phyloP scores from a whole-genome alignment of 2,329 filamentous ascomycete species.

The Hymenoscyphus repandus region DNA sequence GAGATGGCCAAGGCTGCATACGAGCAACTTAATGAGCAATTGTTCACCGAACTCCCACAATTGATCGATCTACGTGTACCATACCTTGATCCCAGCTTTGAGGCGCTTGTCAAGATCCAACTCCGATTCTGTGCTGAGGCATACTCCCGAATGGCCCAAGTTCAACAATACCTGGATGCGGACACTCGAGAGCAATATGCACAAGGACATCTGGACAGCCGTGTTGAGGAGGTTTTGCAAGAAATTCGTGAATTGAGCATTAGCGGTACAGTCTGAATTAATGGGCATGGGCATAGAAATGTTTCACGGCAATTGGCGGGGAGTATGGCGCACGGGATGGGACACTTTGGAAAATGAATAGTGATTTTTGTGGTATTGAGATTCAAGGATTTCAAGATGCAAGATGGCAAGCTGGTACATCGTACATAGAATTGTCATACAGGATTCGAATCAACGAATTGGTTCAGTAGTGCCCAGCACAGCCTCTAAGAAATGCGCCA shows the following conservation, averaged over 20 bases:
- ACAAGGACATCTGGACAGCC: conserved; percentile 80
- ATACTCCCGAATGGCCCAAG: conserved; percentile 96
- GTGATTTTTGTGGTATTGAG: too few relatives aligned
- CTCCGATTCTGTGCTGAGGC: conserved; percentile 96
- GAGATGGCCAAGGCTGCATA: conserved; percentile 91
- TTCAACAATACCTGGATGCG: conserved; percentile 95
- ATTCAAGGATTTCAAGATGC: neutral
- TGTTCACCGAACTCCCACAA: conserved; percentile 88
- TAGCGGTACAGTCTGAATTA: conserved; percentile 56
- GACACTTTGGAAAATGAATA: too few relatives aligned
- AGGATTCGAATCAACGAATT: neutral
- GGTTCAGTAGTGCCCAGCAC: neutral
- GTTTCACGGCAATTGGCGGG: conserved; percentile 8
- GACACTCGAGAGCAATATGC: conserved; percentile 96
- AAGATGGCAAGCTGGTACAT: too few relatives aligned
- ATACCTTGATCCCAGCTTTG: conserved; percentile 94
- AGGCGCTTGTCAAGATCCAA: conserved; percentile 98
- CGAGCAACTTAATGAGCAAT: conserved; percentile 94
- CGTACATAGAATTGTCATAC: conserved; percentile 1
- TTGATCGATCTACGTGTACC: conserved; percentile 95
- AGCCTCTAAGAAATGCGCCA: conserved; percentile 13
- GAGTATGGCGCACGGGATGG: conserved; percentile 20
- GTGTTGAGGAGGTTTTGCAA: conserved; percentile 92
- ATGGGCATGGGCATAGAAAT: neutral
- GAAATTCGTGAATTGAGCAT: conserved; percentile 98